A percentile compares a stretch with the other conserved stretches of the same genome.
Conservation (phyloP, 768 basidiomycete genomes). For the Lactifluus volemus region DNA sequence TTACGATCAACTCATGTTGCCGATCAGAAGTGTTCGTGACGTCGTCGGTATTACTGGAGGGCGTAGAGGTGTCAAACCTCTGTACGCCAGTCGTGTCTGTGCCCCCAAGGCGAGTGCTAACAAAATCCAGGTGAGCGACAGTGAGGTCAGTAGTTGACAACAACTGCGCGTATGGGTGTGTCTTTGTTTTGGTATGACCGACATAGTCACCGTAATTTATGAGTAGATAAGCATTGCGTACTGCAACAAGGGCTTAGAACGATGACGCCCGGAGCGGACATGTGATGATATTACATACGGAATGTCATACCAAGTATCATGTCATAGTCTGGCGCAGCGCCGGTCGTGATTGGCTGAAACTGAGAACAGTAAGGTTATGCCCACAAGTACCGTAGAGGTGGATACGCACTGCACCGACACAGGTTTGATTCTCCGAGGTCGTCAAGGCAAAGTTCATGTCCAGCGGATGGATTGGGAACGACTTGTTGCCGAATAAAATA, state of each 20-base stretch:
- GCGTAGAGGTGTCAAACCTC: not conserved
- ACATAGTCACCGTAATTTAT: conserved; percentile 61
- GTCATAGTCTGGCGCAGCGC: conserved; percentile 44
- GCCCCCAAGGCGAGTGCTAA: conserved; percentile 24
- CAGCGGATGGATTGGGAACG: conserved; percentile 57
- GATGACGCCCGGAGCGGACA: not conserved
- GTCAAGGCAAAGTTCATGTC: conserved; percentile 36
- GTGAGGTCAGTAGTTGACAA: conserved; percentile 45
- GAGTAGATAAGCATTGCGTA: conserved; percentile 55
- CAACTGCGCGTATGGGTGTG: conserved; percentile 54
- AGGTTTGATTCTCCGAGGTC: conserved; percentile 25
- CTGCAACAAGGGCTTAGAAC: conserved; percentile 26
- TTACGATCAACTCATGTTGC: not conserved
- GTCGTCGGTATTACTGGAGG: not conserved
- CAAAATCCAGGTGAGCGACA: conserved; percentile 31
- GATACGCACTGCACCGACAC: conserved; percentile 38
- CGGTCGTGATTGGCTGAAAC: conserved; percentile 63
- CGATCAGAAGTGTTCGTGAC: not conserved
- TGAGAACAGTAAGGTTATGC: conserved; percentile 22
- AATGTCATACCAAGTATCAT: conserved; percentile 70
- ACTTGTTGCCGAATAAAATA: conserved; percentile 48
- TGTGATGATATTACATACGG: conserved; percentile 32
- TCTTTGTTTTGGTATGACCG: conserved; percentile 29
- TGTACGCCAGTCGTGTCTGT: conserved; percentile 8
- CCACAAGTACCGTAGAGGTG: not conserved